These are phyloP conservation scores for Aspergillus bombycis DNA, from an alignment of 2,329 filamentous ascomycete species.

Conservation along the genomic window DNA sequence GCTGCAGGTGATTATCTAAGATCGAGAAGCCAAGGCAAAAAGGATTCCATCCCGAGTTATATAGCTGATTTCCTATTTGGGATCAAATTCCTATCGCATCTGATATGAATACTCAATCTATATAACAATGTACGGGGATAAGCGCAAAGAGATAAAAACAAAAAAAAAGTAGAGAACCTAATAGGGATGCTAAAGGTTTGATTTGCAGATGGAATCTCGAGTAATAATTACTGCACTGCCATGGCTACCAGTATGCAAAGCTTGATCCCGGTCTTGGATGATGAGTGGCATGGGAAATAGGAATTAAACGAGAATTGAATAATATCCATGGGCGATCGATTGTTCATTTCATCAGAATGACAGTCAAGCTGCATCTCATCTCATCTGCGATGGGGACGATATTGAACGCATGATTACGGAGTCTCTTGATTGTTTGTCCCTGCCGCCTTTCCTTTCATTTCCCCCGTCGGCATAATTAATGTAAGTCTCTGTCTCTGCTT, in stretches of 20 bases:
- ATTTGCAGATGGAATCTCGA: background rate
- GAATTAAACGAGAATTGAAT: background rate
- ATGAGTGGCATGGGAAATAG: background rate
- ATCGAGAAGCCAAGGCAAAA: background rate
- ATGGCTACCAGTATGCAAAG: background rate
- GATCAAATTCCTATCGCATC: background rate
- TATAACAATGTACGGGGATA: background rate
- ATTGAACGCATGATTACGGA: background rate
- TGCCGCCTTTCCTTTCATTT: background rate
- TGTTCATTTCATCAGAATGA: background rate
- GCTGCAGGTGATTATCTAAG: background rate
- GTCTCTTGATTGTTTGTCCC: background rate
- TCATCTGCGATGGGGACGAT: background rate
- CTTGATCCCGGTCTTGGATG: background rate
- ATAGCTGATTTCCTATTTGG: background rate
- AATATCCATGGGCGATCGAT: background rate
- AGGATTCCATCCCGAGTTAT: background rate
- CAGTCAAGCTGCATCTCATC: background rate
- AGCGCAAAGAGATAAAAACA: background rate
- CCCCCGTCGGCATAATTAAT: background rate
- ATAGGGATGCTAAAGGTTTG: background rate
- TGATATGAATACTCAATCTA: background rate
- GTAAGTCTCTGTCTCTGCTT: background rate
- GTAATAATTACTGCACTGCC: background rate
- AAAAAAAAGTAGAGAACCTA: background rate